Evolutionary conservation across 805 yeast genomes (phyloP).

Genomic region (Jamesozyma piceae): DNA sequence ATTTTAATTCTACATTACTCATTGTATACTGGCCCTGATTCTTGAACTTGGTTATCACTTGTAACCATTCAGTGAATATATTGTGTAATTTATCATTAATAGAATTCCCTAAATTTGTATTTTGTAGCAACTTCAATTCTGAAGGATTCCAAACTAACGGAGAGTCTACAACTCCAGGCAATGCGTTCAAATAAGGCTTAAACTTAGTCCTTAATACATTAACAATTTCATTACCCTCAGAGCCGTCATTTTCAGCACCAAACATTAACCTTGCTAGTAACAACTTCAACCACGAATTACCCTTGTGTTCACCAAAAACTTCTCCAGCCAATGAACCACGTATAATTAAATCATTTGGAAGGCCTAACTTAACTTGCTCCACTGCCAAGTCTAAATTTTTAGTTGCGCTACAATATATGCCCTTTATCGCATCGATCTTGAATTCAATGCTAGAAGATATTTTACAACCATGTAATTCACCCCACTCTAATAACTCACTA

Average conservation of each 20-base stretch:
- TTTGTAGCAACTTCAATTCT: conserved; percentile 45
- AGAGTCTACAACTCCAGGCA: conserved; percentile 41
- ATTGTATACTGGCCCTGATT: neutral
- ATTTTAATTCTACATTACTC: conserved; percentile 11
- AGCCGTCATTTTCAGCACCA: conserved; percentile 13
- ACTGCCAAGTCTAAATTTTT: conserved; percentile 15
- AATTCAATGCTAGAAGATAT: conserved; percentile 32
- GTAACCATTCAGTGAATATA: conserved; percentile 58
- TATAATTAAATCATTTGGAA: conserved; percentile 29
- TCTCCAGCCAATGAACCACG: conserved; percentile 17
- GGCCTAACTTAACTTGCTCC: conserved; percentile 16
- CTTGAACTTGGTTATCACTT: neutral
- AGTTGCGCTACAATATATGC: conserved; percentile 30
- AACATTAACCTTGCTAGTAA: conserved; percentile 37
- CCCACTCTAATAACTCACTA: conserved; percentile 30
- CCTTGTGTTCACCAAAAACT: conserved; percentile 17
- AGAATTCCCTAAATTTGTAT: conserved; percentile 57
- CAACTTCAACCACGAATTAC: conserved; percentile 32
- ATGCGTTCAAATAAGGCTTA: conserved; percentile 39
- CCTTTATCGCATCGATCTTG: conserved; percentile 25
- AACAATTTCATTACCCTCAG: conserved; percentile 4
- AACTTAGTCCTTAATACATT: conserved; percentile 19
- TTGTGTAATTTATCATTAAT: conserved; percentile 37
- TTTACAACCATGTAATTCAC: conserved; percentile 29
- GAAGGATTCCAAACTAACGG: conserved; percentile 55